A percentile compares a stretch with the other conserved stretches of the same genome.
Evolutionary conservation across 768 basidiomycete species (phyloP).

Genomic region (Phanerodontia chrysosporium): DNA sequence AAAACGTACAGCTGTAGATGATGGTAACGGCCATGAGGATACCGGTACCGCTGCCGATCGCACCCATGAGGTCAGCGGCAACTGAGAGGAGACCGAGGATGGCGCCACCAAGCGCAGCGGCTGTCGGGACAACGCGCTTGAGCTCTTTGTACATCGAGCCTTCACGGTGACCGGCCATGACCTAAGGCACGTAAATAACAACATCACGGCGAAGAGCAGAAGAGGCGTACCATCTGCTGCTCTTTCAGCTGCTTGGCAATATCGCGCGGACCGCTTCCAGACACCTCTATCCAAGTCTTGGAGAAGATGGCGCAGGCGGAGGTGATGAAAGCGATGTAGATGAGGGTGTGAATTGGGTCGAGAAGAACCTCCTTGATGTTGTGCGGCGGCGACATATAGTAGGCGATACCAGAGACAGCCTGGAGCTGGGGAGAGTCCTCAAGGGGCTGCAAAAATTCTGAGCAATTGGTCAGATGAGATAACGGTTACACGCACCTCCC

Average conservation of each 20-base stretch:
- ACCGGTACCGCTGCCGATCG: constrained; percentile 92
- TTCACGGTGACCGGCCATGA: constrained; percentile 70
- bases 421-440: constrained; percentile 92
- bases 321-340: constrained; percentile 92
- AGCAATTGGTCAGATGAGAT: not conserved
- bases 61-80: constrained; percentile 90
- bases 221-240: constrained; percentile 75
- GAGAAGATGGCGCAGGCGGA: constrained; percentile 95
- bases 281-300: constrained; percentile 99
- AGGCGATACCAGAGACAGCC: constrained; percentile 87
- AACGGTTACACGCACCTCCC: constrained; percentile 69
- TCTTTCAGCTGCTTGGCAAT: constrained; percentile 98
- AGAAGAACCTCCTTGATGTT: constrained; percentile 82
- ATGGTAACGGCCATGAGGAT: constrained; percentile 98
- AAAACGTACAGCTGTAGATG: constrained; percentile 67
- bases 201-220: not conserved
- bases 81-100: constrained; percentile 90
- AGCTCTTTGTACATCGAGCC: constrained; percentile 99
- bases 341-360: constrained; percentile 89
- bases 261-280: constrained; percentile 91
- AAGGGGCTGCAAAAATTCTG: constrained; percentile 57
- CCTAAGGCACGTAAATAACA: constrained; percentile 11
- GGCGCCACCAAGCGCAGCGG: constrained; percentile 96
- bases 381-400: constrained; percentile 98
- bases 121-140: constrained; percentile 96